phyloP scores from a whole-genome alignment of 2,329 filamentous ascomycete species.

The Fusarium sp. region DNA sequence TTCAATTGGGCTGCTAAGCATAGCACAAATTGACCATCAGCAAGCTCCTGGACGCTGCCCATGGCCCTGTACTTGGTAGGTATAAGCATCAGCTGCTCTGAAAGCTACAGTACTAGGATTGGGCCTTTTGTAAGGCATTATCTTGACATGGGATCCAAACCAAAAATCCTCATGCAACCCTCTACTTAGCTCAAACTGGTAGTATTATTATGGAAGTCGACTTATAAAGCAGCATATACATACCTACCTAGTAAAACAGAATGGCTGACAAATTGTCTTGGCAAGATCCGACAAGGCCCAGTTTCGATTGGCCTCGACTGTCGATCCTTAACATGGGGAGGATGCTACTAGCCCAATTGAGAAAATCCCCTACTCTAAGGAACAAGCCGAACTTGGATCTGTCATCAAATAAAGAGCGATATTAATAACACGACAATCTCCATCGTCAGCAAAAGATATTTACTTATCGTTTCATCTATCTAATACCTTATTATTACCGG shows the following conservation, averaged over 20 bases:
- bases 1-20: not conserved
- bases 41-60: too few relatives aligned
- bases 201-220: too few relatives aligned
- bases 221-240: too few relatives aligned
- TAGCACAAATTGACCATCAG: not conserved
- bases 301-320: slow-evolving; percentile 29
- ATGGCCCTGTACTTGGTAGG: too few relatives aligned
- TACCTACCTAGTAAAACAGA: not conserved
- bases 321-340: slow-evolving; percentile 37
- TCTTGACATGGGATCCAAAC: too few relatives aligned
- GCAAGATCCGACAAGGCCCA: slow-evolving; percentile 6
- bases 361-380: slow-evolving; percentile 9
- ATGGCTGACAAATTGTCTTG: slow-evolving; percentile 32
- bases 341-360: slow-evolving; percentile 28
- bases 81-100: not conserved
- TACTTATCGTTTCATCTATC: not conserved
- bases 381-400: slow-evolving; percentile 10
- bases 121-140: not conserved
- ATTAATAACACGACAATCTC: slow-evolving; percentile 6
- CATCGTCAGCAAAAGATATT: not conserved
- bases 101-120: not conserved
- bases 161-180: too few relatives aligned
- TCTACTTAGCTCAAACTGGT: too few relatives aligned
- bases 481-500: not conserved
- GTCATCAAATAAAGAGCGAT: slow-evolving; percentile 14